Base-by-base conservation (phyloP, 306 rosid species). In the Elaeagnus macrophylla region DNA sequence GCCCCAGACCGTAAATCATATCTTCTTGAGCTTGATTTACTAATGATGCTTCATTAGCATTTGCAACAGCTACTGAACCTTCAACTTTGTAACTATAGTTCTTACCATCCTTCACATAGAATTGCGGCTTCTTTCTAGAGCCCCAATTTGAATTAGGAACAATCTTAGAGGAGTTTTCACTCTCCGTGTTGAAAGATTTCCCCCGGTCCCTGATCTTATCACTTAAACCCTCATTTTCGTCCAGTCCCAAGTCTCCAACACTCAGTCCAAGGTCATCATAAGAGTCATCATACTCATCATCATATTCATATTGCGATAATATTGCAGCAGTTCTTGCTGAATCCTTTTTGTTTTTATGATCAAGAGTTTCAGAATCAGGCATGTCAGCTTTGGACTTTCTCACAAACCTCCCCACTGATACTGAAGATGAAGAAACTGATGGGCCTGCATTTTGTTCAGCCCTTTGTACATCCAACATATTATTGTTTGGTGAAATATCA, bases 181-280 rank as follows among this genome's bases (percentile, higher is more conserved):
- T 39, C 32, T 52, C 78, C 39, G 60, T 57, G 39, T 69, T 73
- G 78, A 82, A 75, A 2, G 88, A 51, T 49, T 68, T 76, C 2
- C 71, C 79, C 5, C 12, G 46, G 25, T 66, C 77, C 20, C 79
- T 75, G 50, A 48, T 54, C 70, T 59, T 35, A 10, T 74, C 82
- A 37, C 71, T 62, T 47, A 70, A 65, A n/a, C 25, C 12, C 59
- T 87, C 95, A 60, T 42, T 77, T 62, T 82, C 96, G 62, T 80
- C 89, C 18, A 79, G 53, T 52, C 89, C 90, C 20, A 88, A 71
- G 51, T 93, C 99, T 2, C 73, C 96, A 37, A 93, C 81, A 39
- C 96, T 93, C 51, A 93, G 74, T 71, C 99, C 99, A 56, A 93
- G 81, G 62, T 93, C 96, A 74, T 93, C 96, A 39, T 87, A 93